A percentile compares a stretch with the other conserved stretches of the same genome.
phyloP scores from a whole-genome alignment of 192 early-diverging fungal species.

The Lobosporangium transversale region DNA sequence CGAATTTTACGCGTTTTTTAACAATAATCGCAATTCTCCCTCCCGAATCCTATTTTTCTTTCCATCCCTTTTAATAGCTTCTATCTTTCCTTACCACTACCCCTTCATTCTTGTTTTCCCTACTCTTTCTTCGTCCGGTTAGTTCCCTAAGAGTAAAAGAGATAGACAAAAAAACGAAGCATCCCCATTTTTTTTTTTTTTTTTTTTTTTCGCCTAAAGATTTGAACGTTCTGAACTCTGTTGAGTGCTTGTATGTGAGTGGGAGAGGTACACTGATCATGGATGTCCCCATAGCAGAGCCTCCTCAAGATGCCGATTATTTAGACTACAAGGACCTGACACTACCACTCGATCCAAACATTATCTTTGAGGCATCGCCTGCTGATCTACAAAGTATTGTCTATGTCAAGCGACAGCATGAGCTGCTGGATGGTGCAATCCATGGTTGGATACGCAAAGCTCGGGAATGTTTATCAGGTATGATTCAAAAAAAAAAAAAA shows the following conservation, averaged over 20 bases:
- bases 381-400: conserved; percentile 31
- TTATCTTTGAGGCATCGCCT: conserved; percentile 51
- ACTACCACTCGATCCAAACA: conserved; percentile 28
- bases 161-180: background rate
- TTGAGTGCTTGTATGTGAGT: background rate
- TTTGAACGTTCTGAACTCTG: background rate
- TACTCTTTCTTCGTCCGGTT: background rate
- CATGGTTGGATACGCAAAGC: conserved; percentile 29
- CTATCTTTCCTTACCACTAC: too few species aligned
- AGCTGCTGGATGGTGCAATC: conserved; percentile 36
- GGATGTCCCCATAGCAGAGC: conserved; percentile 18
- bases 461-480: conserved; percentile 42
- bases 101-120: background rate
- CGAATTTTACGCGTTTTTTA: too few species aligned
- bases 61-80: too few species aligned
- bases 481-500: background rate
- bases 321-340: conserved; percentile 45
- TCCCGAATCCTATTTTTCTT: too few species aligned
- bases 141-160: background rate
- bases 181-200: background rate
- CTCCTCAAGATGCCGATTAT: conserved; percentile 17
- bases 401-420: conserved; percentile 48
- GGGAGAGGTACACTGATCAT: too few species aligned
- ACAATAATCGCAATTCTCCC: too few species aligned
- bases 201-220: background rate